Percentiles rank a stretch among this genome's conserved stretches.
phyloP scores from a whole-genome alignment of 2,329 filamentous ascomycete genomes.

The Talaromyces sp. region DNA sequence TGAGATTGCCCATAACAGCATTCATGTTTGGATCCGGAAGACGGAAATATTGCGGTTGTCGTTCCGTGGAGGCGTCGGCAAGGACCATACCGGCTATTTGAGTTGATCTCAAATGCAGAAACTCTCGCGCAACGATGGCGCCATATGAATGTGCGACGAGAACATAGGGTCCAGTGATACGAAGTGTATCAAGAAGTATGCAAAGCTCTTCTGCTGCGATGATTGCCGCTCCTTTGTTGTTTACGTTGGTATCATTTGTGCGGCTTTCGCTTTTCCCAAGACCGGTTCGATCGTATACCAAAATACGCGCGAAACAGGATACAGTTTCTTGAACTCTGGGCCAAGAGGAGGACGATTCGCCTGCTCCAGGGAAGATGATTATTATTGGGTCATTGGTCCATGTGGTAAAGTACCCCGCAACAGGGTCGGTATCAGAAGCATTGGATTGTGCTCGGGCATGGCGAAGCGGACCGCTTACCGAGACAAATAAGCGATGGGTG shows the following conservation, averaged over 20 bases:
- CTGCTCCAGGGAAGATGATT: conserved; percentile 34
- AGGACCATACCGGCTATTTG: conserved; percentile 38
- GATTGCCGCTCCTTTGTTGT: conserved; percentile 22
- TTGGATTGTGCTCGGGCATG: not conserved
- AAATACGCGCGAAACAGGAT: conserved; percentile 25
- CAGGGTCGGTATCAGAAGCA: not conserved
- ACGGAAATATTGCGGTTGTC: conserved; percentile 28
- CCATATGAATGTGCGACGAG: conserved; percentile 42
- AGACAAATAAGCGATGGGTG: conserved; percentile 32
- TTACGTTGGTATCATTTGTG: not conserved
- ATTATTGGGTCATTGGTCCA: conserved; percentile 28
- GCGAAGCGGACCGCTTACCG: conserved; percentile 27
- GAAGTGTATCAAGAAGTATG: conserved; percentile 24
- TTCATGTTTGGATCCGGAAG: conserved; percentile 31
- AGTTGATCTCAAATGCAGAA: conserved; percentile 30
- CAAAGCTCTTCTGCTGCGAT: conserved; percentile 32
- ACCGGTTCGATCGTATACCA: conserved; percentile 40
- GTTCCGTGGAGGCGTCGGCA: conserved; percentile 35
- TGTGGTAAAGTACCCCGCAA: not conserved
- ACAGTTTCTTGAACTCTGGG: conserved; percentile 32
- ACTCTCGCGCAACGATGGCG: conserved; percentile 39
- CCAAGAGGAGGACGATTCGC: conserved; percentile 35
- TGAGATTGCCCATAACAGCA: conserved; percentile 31
- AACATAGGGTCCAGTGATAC: conserved; percentile 29
- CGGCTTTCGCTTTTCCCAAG: conserved; percentile 34